These are phyloP conservation scores for Lactifluus hygrophoroides DNA, from an alignment of 768 basidiomycete species.

Conservation along the genomic window DNA sequence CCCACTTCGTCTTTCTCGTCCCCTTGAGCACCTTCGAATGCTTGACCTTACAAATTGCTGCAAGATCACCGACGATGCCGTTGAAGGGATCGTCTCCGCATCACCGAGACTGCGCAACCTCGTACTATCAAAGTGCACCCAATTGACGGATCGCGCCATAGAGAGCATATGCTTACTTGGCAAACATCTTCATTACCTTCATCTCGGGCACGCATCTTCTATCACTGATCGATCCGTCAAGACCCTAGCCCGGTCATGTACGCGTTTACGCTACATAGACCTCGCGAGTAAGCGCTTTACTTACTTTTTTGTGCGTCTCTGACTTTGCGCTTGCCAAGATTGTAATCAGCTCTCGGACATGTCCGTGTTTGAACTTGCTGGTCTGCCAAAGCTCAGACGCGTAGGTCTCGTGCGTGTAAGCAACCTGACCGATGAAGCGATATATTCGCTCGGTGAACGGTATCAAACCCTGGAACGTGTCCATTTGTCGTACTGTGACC, in stretches of 20 bases:
- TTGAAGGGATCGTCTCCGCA: constrained; percentile 74
- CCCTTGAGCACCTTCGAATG: constrained; percentile 83
- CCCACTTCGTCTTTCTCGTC: constrained; percentile 53
- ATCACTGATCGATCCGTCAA: constrained; percentile 89
- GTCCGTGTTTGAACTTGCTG: constrained; percentile 86
- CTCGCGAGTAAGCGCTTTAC: constrained; percentile 68
- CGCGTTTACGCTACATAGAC: constrained; percentile 88
- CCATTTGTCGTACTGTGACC: constrained; percentile 95
- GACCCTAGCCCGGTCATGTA: constrained; percentile 76
- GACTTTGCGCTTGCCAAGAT: constrained; percentile 37
- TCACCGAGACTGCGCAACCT: constrained; percentile 81
- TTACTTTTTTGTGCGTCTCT: constrained; percentile 7
- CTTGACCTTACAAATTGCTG: constrained; percentile 85
- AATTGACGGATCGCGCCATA: constrained; percentile 74
- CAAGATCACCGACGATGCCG: constrained; percentile 70
- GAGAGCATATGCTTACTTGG: constrained; percentile 81
- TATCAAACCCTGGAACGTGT: constrained; percentile 88
- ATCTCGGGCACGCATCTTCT: constrained; percentile 83
- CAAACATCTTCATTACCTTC: constrained; percentile 89
- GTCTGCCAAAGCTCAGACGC: constrained; percentile 81
- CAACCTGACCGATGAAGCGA: constrained; percentile 89
- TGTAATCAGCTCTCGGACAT: constrained; percentile 85
- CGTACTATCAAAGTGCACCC: constrained; percentile 75
- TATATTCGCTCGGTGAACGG: constrained; percentile 80
- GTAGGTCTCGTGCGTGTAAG: constrained; percentile 91